These are phyloP conservation scores for Hibiscus tridactylites DNA, from an alignment of 345 rosid species.

Conservation along the genomic window DNA sequence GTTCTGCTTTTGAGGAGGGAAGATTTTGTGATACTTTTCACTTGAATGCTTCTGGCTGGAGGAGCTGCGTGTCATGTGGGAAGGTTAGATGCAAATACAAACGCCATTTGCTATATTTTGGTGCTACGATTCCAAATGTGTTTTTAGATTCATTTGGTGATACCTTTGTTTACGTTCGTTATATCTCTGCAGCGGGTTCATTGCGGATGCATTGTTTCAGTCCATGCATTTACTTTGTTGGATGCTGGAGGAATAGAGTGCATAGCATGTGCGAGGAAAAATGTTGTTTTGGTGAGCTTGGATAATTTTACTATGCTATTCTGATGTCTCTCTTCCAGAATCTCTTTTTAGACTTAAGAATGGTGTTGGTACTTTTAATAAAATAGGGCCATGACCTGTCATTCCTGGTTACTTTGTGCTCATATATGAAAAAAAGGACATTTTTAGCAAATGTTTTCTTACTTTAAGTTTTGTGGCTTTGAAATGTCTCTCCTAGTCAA, in stretches of 20 bases:
- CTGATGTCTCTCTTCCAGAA: background rate
- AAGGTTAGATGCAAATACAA: constrained; percentile 45
- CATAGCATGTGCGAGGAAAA: constrained; percentile 61
- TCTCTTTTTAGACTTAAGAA: background rate
- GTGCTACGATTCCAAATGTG: background rate
- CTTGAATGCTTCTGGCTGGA: constrained; percentile 73
- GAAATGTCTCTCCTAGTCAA: background rate
- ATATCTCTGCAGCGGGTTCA: constrained; percentile 61
- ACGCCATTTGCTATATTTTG: constrained; percentile 2
- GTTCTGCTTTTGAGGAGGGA: constrained; percentile 76
- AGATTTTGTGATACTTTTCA: constrained; percentile 76
- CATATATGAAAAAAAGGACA: background rate
- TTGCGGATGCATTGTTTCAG: constrained; percentile 91
- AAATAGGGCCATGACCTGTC: background rate
- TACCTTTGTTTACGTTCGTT: constrained; percentile 13
- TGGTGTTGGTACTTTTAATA: background rate
- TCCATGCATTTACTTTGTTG: constrained; percentile 44
- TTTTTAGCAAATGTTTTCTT: background rate
- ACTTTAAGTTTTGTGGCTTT: background rate
- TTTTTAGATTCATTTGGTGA: constrained; percentile 8
- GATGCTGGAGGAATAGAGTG: constrained; percentile 98
- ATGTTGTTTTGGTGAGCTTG: constrained; percentile 47
- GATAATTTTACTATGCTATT: constrained; percentile 11
- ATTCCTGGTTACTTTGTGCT: background rate
- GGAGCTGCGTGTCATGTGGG: constrained; percentile 80